Evolutionary conservation across 768 basidiomycete genomes (phyloP).

Genomic region (Lentinula edodes): DNA sequence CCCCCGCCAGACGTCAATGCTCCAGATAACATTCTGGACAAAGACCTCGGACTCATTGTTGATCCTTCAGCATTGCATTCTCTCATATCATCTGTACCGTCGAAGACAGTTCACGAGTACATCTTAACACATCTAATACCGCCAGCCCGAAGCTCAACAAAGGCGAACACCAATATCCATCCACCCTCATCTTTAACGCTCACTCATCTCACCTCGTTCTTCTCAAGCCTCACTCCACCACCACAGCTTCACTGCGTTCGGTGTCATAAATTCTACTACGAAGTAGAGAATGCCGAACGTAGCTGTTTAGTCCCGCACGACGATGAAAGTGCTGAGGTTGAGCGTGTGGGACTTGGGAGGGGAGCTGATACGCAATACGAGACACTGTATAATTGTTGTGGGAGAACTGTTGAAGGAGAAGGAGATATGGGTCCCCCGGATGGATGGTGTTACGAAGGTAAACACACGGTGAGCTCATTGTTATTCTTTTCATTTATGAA

Average conservation of each 20-base stretch:
- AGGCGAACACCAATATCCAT: background rate
- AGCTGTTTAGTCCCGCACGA: constrained; percentile 71
- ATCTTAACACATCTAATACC: constrained; percentile 44
- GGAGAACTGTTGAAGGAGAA: constrained; percentile 63
- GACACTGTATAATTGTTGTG: constrained; percentile 72
- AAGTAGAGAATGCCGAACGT: constrained; percentile 68
- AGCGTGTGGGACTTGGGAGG: constrained; percentile 37
- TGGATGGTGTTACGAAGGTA: constrained; percentile 84
- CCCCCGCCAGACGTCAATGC: constrained; percentile 8
- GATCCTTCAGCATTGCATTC: constrained; percentile 40
- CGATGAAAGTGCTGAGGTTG: constrained; percentile 75
- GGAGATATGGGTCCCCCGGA: constrained; percentile 81
- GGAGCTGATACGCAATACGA: constrained; percentile 33
- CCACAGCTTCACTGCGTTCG: constrained; percentile 69
- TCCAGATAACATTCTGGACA: constrained; percentile 8
- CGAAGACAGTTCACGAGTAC: constrained; percentile 63
- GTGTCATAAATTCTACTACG: constrained; percentile 67
- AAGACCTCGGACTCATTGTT: constrained; percentile 16
- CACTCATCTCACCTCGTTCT: constrained; percentile 49
- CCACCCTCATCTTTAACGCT: constrained; percentile 33
- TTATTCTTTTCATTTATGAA: background rate
- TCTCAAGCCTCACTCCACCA: constrained; percentile 57
- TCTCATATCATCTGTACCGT: constrained; percentile 55
- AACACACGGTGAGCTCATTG: constrained; percentile 53
- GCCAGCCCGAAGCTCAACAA: constrained; percentile 1